Evolutionary conservation across 495 filamentous ascomycete species (phyloP).

Genomic region (Emericellopsis terricola): DNA sequence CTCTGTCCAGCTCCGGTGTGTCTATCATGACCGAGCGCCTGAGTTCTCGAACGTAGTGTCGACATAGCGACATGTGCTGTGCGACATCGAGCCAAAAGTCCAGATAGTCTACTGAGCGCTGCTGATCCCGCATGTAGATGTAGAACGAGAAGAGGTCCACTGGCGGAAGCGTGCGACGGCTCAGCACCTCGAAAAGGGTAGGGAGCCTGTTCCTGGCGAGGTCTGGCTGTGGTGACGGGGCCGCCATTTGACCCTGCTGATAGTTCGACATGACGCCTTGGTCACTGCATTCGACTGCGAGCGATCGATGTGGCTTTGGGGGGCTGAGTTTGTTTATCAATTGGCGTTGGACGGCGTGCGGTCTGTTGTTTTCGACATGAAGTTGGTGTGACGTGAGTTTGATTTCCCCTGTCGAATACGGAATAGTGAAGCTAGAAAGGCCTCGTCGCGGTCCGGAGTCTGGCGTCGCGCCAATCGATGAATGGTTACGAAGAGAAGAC

Average conservation of each 20-base stretch:
- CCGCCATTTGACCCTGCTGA: conserved; percentile 9
- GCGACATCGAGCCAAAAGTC: conserved; percentile 99
- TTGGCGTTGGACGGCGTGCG: no score
- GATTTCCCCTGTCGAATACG: no score
- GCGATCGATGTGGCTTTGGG: no score
- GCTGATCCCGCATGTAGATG: conserved; percentile 98
- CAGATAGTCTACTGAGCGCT: conserved; percentile 90
- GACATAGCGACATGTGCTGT: conserved; percentile 94
- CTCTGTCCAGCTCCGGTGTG: conserved; percentile 77
- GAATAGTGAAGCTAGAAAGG: no score
- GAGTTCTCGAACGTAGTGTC: conserved; percentile 91
- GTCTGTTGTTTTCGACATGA: no score
- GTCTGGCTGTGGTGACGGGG: conserved; percentile 27
- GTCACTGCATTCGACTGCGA: no score
- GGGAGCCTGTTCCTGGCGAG: conserved; percentile 64
- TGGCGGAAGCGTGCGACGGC: conserved; percentile 72
- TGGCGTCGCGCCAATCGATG: no score
- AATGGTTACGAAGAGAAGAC: no score
- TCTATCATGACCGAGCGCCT: conserved; percentile 83
- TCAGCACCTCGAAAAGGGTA: conserved; percentile 87
- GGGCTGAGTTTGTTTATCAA: no score
- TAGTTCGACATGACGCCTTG: conserved; percentile 15
- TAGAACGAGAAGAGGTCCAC: conserved; percentile 98
- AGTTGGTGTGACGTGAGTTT: no score
- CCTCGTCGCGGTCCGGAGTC: no score